Conservation (phyloP, 2,329 filamentous ascomycete species). For the Dothidotthia symphoricarpi region DNA sequence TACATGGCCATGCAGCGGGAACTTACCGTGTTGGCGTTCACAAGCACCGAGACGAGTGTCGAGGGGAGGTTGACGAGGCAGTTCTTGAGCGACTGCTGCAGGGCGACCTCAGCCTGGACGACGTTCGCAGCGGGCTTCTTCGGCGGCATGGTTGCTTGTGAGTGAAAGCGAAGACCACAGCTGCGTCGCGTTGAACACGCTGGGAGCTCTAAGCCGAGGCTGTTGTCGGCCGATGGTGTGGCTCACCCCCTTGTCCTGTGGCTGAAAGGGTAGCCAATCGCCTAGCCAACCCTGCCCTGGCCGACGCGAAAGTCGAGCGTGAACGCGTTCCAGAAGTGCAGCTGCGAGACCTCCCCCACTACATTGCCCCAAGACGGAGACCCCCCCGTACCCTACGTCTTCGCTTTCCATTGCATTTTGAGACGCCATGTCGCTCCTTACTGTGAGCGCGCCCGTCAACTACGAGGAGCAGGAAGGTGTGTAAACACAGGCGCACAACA, state of each 20-base stretch:
- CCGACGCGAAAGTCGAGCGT: no score
- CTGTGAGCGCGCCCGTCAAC: slow-evolving; percentile 74
- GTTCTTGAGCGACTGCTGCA: slow-evolving; percentile 80
- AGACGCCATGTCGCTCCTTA: slow-evolving; percentile 76
- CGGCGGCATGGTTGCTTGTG: slow-evolving; percentile 33
- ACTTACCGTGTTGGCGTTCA: slow-evolving; percentile 85
- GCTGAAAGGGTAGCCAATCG: slow-evolving; percentile 26
- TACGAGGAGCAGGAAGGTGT: slow-evolving; percentile 83
- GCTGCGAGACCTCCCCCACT: slow-evolving; percentile 19
- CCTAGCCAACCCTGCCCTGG: slow-evolving; percentile 17
- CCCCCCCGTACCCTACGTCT: slow-evolving; percentile 8
- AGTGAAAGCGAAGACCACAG: slow-evolving; percentile 4
- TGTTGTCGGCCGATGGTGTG: slow-evolving; percentile 16
- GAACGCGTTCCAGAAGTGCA: slow-evolving; percentile 17
- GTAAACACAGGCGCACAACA: slow-evolving; percentile 35
- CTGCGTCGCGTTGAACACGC: not conserved
- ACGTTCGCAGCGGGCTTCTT: slow-evolving; percentile 50
- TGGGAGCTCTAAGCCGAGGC: slow-evolving; percentile 26
- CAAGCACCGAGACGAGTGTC: slow-evolving; percentile 77
- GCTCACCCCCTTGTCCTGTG: slow-evolving; percentile 12
- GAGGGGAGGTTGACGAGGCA: slow-evolving; percentile 91
- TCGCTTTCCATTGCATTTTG: slow-evolving; percentile 1
- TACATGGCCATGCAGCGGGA: not conserved
- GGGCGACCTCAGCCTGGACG: slow-evolving; percentile 75
- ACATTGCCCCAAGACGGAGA: slow-evolving; percentile 2